Evolutionary conservation across 805 yeast genomes (phyloP), one percentile per base, ranked within the genome.

Genomic region (Kazachstania bromeliacearum): DNA sequence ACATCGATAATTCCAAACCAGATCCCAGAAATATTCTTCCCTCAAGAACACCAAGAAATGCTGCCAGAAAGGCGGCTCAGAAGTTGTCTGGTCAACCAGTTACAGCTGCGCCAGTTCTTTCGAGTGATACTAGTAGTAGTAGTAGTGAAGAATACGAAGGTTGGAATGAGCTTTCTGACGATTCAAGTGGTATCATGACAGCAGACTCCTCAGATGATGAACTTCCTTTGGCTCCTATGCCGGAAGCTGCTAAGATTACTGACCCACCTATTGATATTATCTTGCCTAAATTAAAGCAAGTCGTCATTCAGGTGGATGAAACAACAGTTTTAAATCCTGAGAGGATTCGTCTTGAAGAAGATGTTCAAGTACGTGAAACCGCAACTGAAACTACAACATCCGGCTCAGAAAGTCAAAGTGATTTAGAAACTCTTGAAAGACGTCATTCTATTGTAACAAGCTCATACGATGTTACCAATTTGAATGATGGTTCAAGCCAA

Each of bases 51-150:
- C 49, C 54, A 25, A 51, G 59, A 22, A 43, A 36, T 33, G 60
- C 57, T n/a, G 61, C 60, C 10, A 50, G 43, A 37, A 44, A 48
- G 25, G 58, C 62, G 1, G 51, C 60, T 5, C 48, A 49, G 25
- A 42, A 52, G 18, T 37, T 54, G 2, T 41, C 57, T 3, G 42
- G 53, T 14, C 28, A 20, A 14, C 3, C 31, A 6, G 3, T 21
- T 29, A 22, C 35, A 27, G 30, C 13, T 10, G 7, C 3, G 4
- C 36, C 21, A 6, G 7, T 12, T 4, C 15, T 9, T 9, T 7
- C 7, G 3, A 22, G 7, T 34, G 26, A 44, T 12, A 44, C 38
- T 13, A 44, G 46, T 29, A 47, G 42, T 12, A 42, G 44, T 21
- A 50, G 44, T 26, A 42, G 48, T 12, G 55, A 46, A 34, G 29